These are phyloP conservation scores for Malassezia equina DNA, from an alignment of 1,284 basidiomycete genomes.

Conservation along the genomic window DNA sequence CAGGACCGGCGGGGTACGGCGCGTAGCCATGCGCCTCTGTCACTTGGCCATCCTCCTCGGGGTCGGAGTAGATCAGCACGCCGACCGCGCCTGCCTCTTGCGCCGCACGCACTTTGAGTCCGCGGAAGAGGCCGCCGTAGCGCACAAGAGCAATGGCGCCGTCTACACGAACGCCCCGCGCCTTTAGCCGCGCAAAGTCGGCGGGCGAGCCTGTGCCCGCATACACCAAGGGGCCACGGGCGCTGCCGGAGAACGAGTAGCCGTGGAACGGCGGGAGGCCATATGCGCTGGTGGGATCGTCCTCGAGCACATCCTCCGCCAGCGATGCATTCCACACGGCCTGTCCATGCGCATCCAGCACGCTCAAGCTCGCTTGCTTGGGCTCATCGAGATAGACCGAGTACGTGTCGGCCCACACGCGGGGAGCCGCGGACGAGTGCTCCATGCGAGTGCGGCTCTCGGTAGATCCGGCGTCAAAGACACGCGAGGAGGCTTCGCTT, in stretches of 20 bases:
- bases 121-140: constrained; percentile 72
- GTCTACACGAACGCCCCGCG: constrained; percentile 60
- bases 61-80: constrained; percentile 70
- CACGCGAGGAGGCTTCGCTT: constrained; percentile 20
- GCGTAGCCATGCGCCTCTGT: constrained; percentile 58
- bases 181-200: constrained; percentile 56
- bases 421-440: neutral
- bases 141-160: constrained; percentile 74
- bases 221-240: constrained; percentile 62
- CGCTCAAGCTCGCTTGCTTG: constrained; percentile 29
- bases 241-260: constrained; percentile 47
- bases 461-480: constrained; percentile 40
- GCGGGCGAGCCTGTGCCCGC: constrained; percentile 70
- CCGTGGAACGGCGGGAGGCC: constrained; percentile 51
- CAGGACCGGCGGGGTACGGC: constrained; percentile 70
- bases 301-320: constrained; percentile 47
- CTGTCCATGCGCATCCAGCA: constrained; percentile 23
- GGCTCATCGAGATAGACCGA: constrained; percentile 43
- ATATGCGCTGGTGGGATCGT: constrained; percentile 50
- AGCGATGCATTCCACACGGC: constrained; percentile 58
- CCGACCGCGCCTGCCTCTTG: constrained; percentile 64
- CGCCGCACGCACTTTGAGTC: constrained; percentile 70
- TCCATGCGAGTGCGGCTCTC: constrained; percentile 28
- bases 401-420: constrained; percentile 44
- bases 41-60: constrained; percentile 73